Evolutionary conservation across 495 filamentous ascomycete genomes (phyloP).

Genomic region (Penicillium pancosmium): DNA sequence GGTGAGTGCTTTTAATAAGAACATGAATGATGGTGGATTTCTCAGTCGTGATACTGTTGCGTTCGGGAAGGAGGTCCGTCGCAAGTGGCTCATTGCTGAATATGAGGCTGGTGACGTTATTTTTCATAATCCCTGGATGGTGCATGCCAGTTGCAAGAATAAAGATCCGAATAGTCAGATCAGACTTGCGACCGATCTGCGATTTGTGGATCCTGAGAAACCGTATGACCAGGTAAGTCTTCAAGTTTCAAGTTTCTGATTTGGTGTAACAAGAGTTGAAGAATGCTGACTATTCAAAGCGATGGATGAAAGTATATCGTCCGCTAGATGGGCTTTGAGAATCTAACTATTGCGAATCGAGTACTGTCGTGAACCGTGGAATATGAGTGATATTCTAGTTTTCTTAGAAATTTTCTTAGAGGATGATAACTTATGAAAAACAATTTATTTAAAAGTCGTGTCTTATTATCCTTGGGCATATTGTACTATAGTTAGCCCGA

Average conservation of each 20-base stretch:
- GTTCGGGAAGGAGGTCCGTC: slow-evolving; percentile 1
- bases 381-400: too few relatives aligned
- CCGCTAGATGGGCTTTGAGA: slow-evolving; percentile 29
- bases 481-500: too few relatives aligned
- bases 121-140: slow-evolving; percentile 55
- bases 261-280: background rate
- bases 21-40: slow-evolving; percentile 11
- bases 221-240: slow-evolving; percentile 16
- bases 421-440: too few relatives aligned
- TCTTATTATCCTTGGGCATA: too few relatives aligned
- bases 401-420: too few relatives aligned
- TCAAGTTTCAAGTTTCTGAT: background rate
- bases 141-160: slow-evolving; percentile 52
- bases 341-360: too few relatives aligned
- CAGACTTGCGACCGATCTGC: slow-evolving; percentile 50
- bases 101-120: slow-evolving; percentile 61
- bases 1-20: slow-evolving; percentile 5
- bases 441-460: too few relatives aligned
- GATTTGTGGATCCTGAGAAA: slow-evolving; percentile 24
- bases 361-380: too few relatives aligned
- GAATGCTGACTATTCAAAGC: slow-evolving; percentile 3
- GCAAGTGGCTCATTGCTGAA: slow-evolving; percentile 20
- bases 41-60: slow-evolving; percentile 12
- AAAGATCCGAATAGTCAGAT: slow-evolving; percentile 51
- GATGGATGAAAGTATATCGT: slow-evolving; percentile 31